phyloP scores from a whole-genome alignment of 495 filamentous ascomycete species.

The Penicillium chermesinum region DNA sequence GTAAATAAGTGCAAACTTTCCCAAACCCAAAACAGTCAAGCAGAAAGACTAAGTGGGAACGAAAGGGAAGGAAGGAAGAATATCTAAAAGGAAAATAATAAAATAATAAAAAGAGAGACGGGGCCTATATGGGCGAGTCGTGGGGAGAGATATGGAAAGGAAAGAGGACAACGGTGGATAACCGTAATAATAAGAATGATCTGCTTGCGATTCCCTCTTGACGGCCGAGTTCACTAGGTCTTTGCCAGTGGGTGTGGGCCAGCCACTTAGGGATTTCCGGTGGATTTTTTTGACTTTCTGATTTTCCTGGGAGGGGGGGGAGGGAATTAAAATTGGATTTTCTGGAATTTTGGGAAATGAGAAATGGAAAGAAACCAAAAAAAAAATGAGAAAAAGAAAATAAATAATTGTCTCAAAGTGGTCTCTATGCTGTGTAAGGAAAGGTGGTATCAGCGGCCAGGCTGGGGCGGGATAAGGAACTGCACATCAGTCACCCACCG shows the following conservation, averaged over 20 bases:
- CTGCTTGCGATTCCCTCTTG: conserved; percentile 36
- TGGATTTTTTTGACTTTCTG: conserved; percentile 1
- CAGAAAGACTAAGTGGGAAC: conserved; percentile 18
- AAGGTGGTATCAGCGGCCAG: conserved; percentile 11
- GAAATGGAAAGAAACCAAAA: not conserved
- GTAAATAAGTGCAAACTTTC: conserved; percentile 18
- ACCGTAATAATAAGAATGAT: conserved; percentile 43
- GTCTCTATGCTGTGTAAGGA: conserved; percentile 7
- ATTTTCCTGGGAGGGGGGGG: too few relatives aligned
- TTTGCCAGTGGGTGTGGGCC: conserved; percentile 24
- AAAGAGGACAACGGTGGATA: conserved; percentile 20
- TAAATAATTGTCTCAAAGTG: conserved; percentile 1
- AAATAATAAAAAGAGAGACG: conserved; percentile 35
- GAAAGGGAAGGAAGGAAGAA: conserved; percentile 24
- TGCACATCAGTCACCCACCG: too few relatives aligned
- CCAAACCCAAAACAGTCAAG: conserved; percentile 25
- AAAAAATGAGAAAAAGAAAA: conserved; percentile 2
- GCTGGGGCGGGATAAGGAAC: conserved; percentile 25
- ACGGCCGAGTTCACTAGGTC: conserved; percentile 26
- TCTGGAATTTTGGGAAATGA: not conserved
- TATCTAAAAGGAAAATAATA: conserved; percentile 22
- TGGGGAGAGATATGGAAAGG: conserved; percentile 14
- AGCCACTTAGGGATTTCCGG: conserved; percentile 23
- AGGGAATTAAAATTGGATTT: conserved; percentile 2
- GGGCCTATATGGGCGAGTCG: conserved; percentile 19